phyloP scores from a whole-genome alignment of 2,329 filamentous ascomycete genomes.

The Stachybotrys echinatus region DNA sequence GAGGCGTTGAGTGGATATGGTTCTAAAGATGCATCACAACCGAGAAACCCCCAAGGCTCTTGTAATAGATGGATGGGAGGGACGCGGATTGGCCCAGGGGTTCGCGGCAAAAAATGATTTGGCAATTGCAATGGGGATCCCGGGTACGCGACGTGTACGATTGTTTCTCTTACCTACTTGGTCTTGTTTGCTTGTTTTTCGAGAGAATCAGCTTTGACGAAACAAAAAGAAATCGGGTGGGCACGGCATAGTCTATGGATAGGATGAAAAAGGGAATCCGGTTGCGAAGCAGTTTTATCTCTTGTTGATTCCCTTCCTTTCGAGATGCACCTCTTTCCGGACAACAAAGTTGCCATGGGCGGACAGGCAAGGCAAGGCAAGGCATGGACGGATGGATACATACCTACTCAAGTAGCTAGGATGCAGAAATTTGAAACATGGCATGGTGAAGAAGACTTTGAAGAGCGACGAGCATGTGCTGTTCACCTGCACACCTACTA shows the following conservation, averaged over 20 bases:
- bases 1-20: neutral
- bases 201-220: conserved; percentile 19
- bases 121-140: neutral
- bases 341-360: conserved; percentile 1
- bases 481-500: too few species aligned
- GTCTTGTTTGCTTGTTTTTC: conserved; percentile 8
- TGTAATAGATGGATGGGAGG: neutral
- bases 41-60: neutral
- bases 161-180: conserved; percentile 23
- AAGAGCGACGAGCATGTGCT: too few species aligned
- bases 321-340: too few species aligned
- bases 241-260: conserved; percentile 12
- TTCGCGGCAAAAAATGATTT: neutral
- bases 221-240: conserved; percentile 22
- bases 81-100: neutral
- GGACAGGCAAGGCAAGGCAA: conserved; percentile 2
- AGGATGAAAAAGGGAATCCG: conserved; percentile 9
- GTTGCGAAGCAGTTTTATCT: neutral
- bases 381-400: too few species aligned
- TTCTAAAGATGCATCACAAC: neutral
- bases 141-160: conserved; percentile 29
- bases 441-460: neutral
- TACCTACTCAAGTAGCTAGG: too few species aligned
- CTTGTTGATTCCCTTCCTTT: neutral
- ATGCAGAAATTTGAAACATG: too few species aligned